Evolutionary conservation across 2,329 filamentous ascomycete genomes (phyloP).

Genomic region (Penicillium aurantiogriseum): DNA sequence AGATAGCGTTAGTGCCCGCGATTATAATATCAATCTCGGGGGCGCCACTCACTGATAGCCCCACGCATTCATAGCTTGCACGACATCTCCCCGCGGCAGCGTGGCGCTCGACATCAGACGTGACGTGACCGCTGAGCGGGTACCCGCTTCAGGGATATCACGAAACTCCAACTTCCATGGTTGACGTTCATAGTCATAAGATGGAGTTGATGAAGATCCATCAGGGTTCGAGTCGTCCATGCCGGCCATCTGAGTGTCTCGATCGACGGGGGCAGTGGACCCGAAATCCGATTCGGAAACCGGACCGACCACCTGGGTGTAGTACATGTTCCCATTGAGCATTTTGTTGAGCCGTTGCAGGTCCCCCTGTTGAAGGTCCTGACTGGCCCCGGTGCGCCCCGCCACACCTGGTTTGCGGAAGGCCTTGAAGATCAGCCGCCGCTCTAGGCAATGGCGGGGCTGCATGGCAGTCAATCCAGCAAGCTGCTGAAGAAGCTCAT

Average conservation of each 20-base stretch:
- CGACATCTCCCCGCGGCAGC: constrained; percentile 51
- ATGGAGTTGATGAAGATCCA: background rate
- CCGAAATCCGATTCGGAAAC: constrained; percentile 41
- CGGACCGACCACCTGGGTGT: constrained; percentile 52
- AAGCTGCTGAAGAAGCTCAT: constrained; percentile 61
- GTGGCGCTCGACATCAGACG: constrained; percentile 52
- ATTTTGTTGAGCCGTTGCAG: constrained; percentile 48
- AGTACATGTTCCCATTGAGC: constrained; percentile 54
- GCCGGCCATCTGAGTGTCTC: constrained; percentile 37
- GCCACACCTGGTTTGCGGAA: constrained; percentile 47
- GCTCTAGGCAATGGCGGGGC: constrained; percentile 54
- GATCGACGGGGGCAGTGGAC: constrained; percentile 15
- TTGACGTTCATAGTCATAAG: constrained; percentile 39
- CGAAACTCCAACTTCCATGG: constrained; percentile 49
- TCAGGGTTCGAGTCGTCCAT: constrained; percentile 18
- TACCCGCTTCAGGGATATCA: constrained; percentile 53
- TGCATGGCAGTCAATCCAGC: constrained; percentile 62
- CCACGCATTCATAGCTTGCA: constrained; percentile 51
- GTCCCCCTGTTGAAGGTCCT: constrained; percentile 46
- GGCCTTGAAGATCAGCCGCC: constrained; percentile 60
- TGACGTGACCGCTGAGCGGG: constrained; percentile 53
- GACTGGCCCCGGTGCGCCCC: constrained; percentile 43
- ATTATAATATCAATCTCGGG: constrained; percentile 11
- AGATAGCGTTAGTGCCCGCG: constrained; percentile 11
- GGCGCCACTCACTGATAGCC: constrained; percentile 51